These are phyloP conservation scores for Naegleria gruberi DNA, from an alignment of 208 protist genomes.

Conservation along the genomic window DNA sequence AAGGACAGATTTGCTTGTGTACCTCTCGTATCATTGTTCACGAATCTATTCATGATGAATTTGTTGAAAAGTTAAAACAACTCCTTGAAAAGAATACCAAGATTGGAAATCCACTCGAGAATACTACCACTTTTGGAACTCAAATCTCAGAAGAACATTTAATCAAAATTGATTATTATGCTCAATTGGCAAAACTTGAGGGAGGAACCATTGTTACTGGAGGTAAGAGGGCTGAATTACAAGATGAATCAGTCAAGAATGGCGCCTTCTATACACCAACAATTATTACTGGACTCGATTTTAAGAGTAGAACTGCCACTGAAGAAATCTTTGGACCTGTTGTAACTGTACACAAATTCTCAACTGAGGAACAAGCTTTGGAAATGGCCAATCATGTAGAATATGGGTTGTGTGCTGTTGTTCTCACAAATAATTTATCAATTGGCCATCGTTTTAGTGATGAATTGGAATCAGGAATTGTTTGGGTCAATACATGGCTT, in stretches of 20 bases:
- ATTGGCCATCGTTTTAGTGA: constrained; percentile 53
- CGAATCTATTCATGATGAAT: constrained; percentile 52
- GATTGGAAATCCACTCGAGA: constrained; percentile 26
- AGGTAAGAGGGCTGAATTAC: constrained; percentile 28
- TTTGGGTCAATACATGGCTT: constrained; percentile 65
- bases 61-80: constrained; percentile 46
- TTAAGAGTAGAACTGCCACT: constrained; percentile 7
- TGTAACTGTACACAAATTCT: constrained; percentile 33
- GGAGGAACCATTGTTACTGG: constrained; percentile 41
- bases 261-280: constrained; percentile 47
- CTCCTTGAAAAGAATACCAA: constrained; percentile 2
- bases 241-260: not conserved
- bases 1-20: constrained; percentile 62
- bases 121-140: constrained; percentile 36
- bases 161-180: constrained; percentile 43
- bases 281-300: constrained; percentile 31
- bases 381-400: constrained; percentile 46
- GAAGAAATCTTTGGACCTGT: constrained; percentile 59
- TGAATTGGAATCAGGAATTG: constrained; percentile 70
- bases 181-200: constrained; percentile 40
- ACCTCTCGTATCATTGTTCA: constrained; percentile 57
- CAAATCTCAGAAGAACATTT: constrained; percentile 39
- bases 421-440: constrained; percentile 62
- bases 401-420: constrained; percentile 64
- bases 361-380: constrained; percentile 34